Evolutionary conservation across 345 rosid genomes (phyloP).

Genomic region (Eucalyptus leucophloia): DNA sequence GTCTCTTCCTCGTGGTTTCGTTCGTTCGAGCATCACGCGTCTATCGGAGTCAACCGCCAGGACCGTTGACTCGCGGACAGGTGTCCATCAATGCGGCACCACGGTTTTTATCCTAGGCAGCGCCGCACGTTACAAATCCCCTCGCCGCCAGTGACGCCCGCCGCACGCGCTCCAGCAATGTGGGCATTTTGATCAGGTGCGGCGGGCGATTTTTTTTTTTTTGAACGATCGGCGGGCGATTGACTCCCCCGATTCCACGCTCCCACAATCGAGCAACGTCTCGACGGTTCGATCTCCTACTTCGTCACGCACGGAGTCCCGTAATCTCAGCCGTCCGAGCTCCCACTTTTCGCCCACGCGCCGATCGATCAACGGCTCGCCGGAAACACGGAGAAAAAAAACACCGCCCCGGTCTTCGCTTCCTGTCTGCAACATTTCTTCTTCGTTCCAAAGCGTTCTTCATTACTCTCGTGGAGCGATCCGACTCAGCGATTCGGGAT

Average conservation of each 20-base stretch:
- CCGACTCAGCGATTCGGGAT: not conserved
- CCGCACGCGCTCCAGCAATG: not conserved
- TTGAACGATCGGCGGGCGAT: not conserved
- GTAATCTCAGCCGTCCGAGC: not conserved
- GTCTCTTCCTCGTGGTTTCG: not conserved
- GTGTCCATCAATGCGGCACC: not conserved
- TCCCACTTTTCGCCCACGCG: not conserved
- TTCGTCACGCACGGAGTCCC: not conserved
- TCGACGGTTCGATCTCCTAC: not conserved
- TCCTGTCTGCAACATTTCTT: not conserved
- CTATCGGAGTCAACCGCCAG: not conserved
- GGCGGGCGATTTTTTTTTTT: not conserved
- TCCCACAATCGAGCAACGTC: not conserved
- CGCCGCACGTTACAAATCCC: not conserved
- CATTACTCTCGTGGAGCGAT: not conserved
- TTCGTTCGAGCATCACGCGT: not conserved
- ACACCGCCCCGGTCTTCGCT: not conserved
- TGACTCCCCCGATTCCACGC: not conserved
- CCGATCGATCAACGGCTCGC: not conserved
- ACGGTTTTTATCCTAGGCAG: not conserved
- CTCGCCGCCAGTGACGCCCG: not conserved
- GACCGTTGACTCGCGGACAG: not conserved
- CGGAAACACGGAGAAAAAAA: not conserved
- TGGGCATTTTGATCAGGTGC: not conserved
- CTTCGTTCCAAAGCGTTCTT: not conserved